phyloP scores from a whole-genome alignment of 768 basidiomycete species.

The Tephrocybe sp. region DNA sequence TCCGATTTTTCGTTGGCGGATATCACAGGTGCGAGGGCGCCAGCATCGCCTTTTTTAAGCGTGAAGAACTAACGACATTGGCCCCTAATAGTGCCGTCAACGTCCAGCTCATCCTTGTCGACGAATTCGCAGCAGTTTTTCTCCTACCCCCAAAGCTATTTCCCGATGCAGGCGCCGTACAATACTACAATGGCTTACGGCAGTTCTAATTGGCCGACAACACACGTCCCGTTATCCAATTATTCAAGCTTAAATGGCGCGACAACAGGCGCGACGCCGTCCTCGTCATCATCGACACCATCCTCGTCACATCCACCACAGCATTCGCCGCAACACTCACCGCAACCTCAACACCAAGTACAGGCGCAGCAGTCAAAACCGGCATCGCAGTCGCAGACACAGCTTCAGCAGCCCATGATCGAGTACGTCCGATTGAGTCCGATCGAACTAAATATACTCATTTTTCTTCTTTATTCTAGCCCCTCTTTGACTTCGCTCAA shows the following conservation, averaged over 20 bases:
- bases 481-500: conserved; percentile 61
- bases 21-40: conserved; percentile 36
- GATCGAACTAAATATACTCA: conserved; percentile 13
- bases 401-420: conserved; percentile 46
- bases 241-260: conserved; percentile 81
- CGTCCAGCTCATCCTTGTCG: conserved; percentile 37
- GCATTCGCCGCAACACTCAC: conserved; percentile 19
- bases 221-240: conserved; percentile 58
- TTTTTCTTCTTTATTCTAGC: conserved; percentile 30
- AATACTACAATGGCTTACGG: conserved; percentile 56
- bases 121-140: conserved; percentile 40
- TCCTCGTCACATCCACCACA: conserved; percentile 27
- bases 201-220: conserved; percentile 46
- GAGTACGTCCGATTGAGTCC: conserved; percentile 50
- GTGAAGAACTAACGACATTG: neutral
- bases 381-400: conserved; percentile 23
- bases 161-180: conserved; percentile 41
- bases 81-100: conserved; percentile 16
- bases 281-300: conserved; percentile 17
- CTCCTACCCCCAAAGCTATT: conserved; percentile 41
- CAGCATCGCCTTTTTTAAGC: conserved; percentile 1
- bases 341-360: conserved; percentile 20
- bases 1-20: conserved; percentile 42
- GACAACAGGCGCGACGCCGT: conserved; percentile 42
- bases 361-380: conserved; percentile 26